Evolutionary conservation across 1,284 basidiomycete species (phyloP).

Genomic region (Tilletia setariae): DNA sequence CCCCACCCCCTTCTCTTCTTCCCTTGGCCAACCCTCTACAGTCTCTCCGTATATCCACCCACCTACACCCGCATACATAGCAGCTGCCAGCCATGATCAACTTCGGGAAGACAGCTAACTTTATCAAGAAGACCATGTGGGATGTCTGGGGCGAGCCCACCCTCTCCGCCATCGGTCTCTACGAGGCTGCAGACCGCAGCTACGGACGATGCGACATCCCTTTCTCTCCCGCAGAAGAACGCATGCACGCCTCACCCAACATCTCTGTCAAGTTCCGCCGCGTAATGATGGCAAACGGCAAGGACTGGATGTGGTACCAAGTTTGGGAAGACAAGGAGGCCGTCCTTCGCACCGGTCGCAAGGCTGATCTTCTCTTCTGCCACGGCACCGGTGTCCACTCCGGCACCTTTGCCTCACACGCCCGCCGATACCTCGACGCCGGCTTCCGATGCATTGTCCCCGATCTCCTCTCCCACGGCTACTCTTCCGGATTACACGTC

Average conservation of each 20-base stretch:
- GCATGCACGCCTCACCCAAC: slow-evolving; percentile 46
- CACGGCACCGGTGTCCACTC: slow-evolving; percentile 52
- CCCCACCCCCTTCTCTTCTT: neutral
- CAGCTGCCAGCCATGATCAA: neutral
- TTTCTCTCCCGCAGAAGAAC: slow-evolving; percentile 47
- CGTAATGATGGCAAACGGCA: slow-evolving; percentile 42
- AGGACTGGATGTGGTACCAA: slow-evolving; percentile 52
- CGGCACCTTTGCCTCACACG: slow-evolving; percentile 47
- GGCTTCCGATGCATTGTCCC: slow-evolving; percentile 49
- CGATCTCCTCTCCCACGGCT: slow-evolving; percentile 49
- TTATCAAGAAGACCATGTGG: slow-evolving; percentile 29
- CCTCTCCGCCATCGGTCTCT: slow-evolving; percentile 27
- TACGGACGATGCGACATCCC: slow-evolving; percentile 42
- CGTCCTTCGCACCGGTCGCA: slow-evolving; percentile 32
- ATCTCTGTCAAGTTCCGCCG: slow-evolving; percentile 44
- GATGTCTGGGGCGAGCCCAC: slow-evolving; percentile 43
- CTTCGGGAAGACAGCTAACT: slow-evolving; percentile 13
- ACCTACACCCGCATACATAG: neutral
- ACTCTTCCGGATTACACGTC: slow-evolving; percentile 48
- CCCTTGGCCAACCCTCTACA: neutral
- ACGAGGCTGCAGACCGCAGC: slow-evolving; percentile 36
- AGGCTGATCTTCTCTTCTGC: slow-evolving; percentile 46
- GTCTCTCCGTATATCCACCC: neutral
- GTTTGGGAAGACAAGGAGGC: slow-evolving; percentile 47
- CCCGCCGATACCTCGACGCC: slow-evolving; percentile 47